phyloP scores from a whole-genome alignment of 257 asterid species.

The Voacanga thouarsii region DNA sequence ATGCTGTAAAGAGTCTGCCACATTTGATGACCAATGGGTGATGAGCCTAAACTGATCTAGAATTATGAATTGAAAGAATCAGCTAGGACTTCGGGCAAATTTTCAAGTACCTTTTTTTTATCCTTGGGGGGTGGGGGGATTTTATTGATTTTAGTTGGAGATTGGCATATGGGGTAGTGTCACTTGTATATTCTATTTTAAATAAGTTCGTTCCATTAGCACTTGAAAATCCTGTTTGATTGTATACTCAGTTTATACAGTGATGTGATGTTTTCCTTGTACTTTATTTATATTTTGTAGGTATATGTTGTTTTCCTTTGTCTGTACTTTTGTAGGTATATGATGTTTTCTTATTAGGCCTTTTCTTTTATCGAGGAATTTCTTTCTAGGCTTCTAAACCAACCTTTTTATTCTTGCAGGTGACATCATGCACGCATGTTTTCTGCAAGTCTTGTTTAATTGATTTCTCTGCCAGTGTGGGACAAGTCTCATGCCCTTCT shows the following conservation, averaged over 20 bases:
- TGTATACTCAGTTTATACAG: neutral
- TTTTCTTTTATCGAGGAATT: neutral
- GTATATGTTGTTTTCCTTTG: neutral
- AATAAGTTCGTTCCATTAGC: neutral
- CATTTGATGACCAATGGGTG: neutral
- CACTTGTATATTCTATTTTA: neutral
- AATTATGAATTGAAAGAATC: neutral
- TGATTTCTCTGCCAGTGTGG: slow-evolving; percentile 62
- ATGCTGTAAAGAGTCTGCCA: neutral
- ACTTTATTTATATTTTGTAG: too few species aligned
- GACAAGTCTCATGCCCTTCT: slow-evolving; percentile 76
- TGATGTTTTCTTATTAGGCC: neutral
- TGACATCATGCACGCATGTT: slow-evolving; percentile 72
- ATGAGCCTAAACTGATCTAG: neutral
- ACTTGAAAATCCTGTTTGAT: neutral
- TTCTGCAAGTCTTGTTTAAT: slow-evolving; percentile 90
- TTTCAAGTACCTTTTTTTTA: neutral
- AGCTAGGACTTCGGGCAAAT: neutral
- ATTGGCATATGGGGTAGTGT: neutral
- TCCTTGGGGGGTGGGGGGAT: neutral
- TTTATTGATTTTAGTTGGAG: neutral
- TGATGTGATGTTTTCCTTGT: neutral
- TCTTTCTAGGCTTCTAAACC: neutral
- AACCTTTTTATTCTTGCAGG: slow-evolving; percentile 37
- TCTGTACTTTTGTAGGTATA: neutral